Evolutionary conservation across 202 grass and related monocot species (phyloP).

Genomic region (Elaeis oleifera): DNA sequence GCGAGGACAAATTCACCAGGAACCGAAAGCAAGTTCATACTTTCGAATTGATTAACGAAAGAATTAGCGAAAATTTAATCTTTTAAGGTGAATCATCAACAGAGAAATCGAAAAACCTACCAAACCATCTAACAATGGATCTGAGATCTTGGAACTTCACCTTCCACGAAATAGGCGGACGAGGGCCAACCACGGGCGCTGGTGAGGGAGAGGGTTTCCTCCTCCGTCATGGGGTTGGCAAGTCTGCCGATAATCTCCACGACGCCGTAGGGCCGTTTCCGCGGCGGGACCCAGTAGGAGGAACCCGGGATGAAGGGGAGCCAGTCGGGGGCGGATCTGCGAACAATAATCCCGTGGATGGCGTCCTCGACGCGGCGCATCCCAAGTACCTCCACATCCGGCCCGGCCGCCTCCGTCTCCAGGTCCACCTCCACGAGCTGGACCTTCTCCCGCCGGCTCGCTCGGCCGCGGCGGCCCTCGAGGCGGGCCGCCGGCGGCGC

Average conservation of each 20-base stretch:
- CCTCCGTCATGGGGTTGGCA: constrained; percentile 1
- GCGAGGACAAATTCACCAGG: no score
- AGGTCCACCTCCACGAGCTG: constrained; percentile 8
- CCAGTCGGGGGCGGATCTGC: constrained; percentile 7
- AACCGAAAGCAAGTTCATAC: no score
- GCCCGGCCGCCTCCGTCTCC: neutral
- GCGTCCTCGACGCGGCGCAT: constrained; percentile 12
- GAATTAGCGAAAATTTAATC: no score
- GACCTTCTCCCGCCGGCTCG: neutral
- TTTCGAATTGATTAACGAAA: no score
- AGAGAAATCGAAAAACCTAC: no score
- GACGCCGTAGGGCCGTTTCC: neutral
- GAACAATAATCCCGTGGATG: constrained; percentile 1
- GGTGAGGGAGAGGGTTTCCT: constrained; percentile 1
- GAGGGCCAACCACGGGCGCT: constrained; percentile 9
- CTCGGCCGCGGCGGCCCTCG: neutral
- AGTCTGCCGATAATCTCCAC: neutral
- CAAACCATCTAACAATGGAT: no score
- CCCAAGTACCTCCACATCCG: neutral
- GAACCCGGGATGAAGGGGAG: constrained; percentile 17
- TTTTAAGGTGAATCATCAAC: no score
- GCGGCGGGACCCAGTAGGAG: constrained; percentile 15
- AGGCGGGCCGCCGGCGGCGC: neutral
- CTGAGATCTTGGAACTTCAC: neutral
- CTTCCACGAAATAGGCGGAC: constrained; percentile 10